These are phyloP conservation scores for Leersia perrieri DNA, from an alignment of 176 grass and related monocot genomes.

Conservation along the genomic window DNA sequence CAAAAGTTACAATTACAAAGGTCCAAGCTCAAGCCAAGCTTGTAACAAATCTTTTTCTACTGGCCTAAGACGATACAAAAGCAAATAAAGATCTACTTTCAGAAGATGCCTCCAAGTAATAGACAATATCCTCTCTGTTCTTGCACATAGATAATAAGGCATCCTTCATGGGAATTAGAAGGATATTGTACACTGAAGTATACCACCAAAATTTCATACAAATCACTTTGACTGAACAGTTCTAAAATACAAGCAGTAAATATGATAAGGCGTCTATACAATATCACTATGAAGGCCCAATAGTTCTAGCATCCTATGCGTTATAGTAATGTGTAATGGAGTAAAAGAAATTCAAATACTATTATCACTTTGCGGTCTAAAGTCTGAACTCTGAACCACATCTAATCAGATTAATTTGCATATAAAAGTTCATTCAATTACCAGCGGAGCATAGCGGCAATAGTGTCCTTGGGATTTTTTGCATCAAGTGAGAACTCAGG, in stretches of 20 bases:
- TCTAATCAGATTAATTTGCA: conserved; percentile 15
- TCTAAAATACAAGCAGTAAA: too few species aligned
- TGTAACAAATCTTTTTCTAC: too few species aligned
- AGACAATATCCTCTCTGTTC: neutral
- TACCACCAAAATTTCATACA: neutral
- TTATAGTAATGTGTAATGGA: neutral
- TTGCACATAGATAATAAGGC: neutral
- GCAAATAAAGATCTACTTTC: too few species aligned
- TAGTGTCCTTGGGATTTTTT: conserved; percentile 96
- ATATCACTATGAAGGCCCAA: neutral
- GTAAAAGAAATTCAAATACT: conserved; percentile 12
- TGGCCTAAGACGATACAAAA: too few species aligned
- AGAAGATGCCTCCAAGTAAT: too few species aligned
- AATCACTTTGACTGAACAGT: too few species aligned
- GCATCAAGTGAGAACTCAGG: conserved; percentile 91
- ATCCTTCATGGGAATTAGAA: neutral
- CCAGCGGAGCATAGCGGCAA: conserved; percentile 99
- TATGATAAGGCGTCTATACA: conserved; percentile 1
- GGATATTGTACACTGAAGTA: too few species aligned
- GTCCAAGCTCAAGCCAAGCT: too few species aligned
- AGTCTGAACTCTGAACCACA: too few species aligned
- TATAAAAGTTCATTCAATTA: conserved; percentile 50
- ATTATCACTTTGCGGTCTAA: neutral
- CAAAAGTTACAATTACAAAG: too few species aligned
- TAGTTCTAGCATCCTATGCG: neutral